phyloP scores from a whole-genome alignment of 2,329 filamentous ascomycete genomes.

The Paraphaeosphaeria minitans region DNA sequence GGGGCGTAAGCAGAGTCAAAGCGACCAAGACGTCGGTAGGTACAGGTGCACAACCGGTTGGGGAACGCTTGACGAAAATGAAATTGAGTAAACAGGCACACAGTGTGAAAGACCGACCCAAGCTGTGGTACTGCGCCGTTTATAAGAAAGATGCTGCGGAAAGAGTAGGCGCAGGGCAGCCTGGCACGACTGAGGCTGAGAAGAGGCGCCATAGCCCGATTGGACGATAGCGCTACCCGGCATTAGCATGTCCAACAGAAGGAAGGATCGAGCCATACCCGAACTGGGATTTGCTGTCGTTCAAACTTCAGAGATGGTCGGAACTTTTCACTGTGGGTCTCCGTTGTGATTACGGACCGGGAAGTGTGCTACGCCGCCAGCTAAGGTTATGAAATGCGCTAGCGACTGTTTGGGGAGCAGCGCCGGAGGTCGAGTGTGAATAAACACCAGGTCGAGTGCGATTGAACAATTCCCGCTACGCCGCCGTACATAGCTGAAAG shows the following conservation, averaged over 20 bases:
- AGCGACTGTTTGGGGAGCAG: no score
- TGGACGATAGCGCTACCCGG: not conserved
- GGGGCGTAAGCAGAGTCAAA: slow-evolving; percentile 2
- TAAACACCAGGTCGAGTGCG: no score
- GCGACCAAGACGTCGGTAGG: not conserved
- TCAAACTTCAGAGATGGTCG: not conserved
- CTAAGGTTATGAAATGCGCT: no score
- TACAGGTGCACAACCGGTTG: not conserved
- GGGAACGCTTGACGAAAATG: not conserved
- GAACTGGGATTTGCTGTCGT: not conserved
- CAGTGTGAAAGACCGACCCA: not conserved
- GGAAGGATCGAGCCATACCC: not conserved
- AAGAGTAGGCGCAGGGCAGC: not conserved
- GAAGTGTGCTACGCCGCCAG: not conserved
- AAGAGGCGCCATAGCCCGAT: not conserved
- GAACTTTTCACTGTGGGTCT: not conserved
- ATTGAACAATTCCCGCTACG: no score
- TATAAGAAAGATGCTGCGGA: not conserved
- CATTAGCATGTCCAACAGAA: slow-evolving; percentile 2
- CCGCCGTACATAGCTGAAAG: slow-evolving; percentile 13
- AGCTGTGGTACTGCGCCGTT: not conserved
- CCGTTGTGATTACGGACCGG: not conserved
- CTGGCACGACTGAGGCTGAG: slow-evolving; percentile 14
- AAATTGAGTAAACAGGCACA: not conserved
- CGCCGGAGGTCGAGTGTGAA: no score